These are phyloP conservation scores for Collybia nuda DNA, from an alignment of 768 basidiomycete genomes.

Conservation along the genomic window DNA sequence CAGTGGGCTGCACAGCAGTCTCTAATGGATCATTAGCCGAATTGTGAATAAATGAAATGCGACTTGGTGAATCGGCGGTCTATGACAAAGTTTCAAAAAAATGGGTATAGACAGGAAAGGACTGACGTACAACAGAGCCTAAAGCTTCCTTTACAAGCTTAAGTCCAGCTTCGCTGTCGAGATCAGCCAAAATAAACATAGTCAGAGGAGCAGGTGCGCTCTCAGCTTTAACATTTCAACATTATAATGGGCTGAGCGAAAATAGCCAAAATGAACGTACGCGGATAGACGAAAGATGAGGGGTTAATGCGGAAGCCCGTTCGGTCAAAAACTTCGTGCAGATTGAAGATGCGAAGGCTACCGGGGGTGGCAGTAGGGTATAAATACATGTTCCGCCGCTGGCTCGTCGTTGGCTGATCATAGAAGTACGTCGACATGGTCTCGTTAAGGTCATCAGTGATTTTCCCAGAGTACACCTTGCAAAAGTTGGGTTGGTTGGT, in stretches of 20 bases:
- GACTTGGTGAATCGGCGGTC: conserved; percentile 45
- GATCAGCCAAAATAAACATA: conserved; percentile 71
- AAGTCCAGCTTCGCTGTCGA: conserved; percentile 63
- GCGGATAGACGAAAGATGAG: conserved; percentile 61
- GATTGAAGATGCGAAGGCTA: conserved; percentile 50
- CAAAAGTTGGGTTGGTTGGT: not conserved
- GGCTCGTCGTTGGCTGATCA: conserved; percentile 72
- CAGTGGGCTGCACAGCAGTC: conserved; percentile 16
- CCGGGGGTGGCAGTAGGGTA: conserved; percentile 49
- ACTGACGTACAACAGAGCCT: conserved; percentile 53
- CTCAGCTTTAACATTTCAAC: conserved; percentile 21
- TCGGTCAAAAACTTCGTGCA: conserved; percentile 52
- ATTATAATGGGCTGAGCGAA: not conserved
- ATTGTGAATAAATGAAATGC: conserved; percentile 80
- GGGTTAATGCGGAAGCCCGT: conserved; percentile 41
- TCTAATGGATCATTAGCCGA: conserved; percentile 33
- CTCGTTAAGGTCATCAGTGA: conserved; percentile 52
- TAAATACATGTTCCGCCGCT: conserved; percentile 76
- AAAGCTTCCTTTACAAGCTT: conserved; percentile 67
- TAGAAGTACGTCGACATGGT: conserved; percentile 82
- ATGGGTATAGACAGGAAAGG: conserved; percentile 1
- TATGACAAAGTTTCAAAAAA: conserved; percentile 22
- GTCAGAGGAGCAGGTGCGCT: conserved; percentile 40
- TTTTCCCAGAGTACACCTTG: conserved; percentile 56
- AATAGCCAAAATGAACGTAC: conserved; percentile 27